Evolutionary conservation across 192 early-diverging fungal genomes (phyloP), one percentile per base, ranked within the genome.

Genomic region (Coemansia sp.): DNA sequence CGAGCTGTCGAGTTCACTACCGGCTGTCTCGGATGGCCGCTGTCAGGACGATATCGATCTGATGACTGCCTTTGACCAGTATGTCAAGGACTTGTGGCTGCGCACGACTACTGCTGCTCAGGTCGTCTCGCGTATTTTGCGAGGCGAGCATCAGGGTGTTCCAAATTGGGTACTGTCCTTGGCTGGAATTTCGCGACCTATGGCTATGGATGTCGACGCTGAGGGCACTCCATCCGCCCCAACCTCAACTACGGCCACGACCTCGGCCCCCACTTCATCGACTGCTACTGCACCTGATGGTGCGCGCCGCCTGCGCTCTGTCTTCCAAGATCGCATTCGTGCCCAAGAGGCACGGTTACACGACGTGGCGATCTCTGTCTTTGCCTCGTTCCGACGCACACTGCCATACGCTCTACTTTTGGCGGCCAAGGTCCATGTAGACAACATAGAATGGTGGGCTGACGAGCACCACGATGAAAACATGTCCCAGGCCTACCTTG

Each of bases 391-490:
- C 68, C 81, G 74, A 33, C 73, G 81, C 43, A 84, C 81, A 13
- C 66, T 84, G 67, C 81, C 81, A 10, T 84, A 84, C 40, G 73
- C 81, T 3, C 70, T 84, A 15, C 52, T 84, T 57, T 65, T 84
- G 61, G 76, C 71, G 6, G 76, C 76, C 49, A 84, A 84, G 49
- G 76, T 84, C 27, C 81, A 84, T 63, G 44, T 78, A 13, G 81
- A 84, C 76, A 84, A 76, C 43, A 84, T 78, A n/a, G 67, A 84
- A 71, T 84, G 76, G 71, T 75, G 76, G 73, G 41, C 76, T 43
- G 62, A 71, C 44, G 73, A 77, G 41, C 63, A 65, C 22, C 70
- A 72, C n/a, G 67, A 57, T n/a, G 69, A 60, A 16, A 73, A 78
- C n/a, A 73, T 71, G 33, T 71, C 76, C 33, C 81, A 68, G 27